phyloP scores from a whole-genome alignment of 352 stramenopile genomes.

The Pythium volutum region DNA sequence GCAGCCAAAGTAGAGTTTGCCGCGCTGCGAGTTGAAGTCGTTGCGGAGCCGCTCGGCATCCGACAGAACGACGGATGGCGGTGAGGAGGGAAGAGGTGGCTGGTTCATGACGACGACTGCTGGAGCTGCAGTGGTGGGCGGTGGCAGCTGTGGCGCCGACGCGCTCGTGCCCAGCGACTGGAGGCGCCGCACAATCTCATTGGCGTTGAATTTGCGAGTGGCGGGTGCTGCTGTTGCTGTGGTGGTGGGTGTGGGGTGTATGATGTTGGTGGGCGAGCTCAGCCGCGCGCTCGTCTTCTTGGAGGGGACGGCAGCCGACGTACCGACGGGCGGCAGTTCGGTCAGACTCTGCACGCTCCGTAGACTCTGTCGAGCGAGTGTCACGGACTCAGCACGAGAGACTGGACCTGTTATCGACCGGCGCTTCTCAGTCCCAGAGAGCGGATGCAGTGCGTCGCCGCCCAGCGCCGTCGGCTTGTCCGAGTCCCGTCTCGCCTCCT shows the following conservation, averaged over 20 bases:
- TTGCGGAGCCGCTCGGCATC: conserved; percentile 68
- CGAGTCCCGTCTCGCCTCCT: not conserved
- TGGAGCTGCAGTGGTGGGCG: not conserved
- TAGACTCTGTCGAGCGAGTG: not conserved
- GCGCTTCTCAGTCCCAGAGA: not conserved
- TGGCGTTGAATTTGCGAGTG: conserved; percentile 30
- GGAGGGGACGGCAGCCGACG: not conserved
- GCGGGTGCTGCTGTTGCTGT: not conserved
- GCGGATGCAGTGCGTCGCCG: conserved; percentile 18
- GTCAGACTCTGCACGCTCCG: conserved; percentile 6
- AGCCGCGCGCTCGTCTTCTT: conserved; percentile 1
- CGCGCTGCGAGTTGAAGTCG: conserved; percentile 65
- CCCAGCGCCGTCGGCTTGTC: not conserved
- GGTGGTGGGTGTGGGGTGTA: not conserved
- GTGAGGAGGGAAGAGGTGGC: not conserved
- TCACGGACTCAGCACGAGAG: not conserved
- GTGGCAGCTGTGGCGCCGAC: conserved; percentile 29
- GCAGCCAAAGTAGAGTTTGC: conserved; percentile 61
- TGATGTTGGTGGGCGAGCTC: not conserved
- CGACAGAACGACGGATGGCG: not conserved
- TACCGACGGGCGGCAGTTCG: conserved; percentile 46
- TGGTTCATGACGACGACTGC: not conserved
- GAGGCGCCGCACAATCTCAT: conserved; percentile 53
- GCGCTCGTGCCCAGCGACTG: conserved; percentile 46
- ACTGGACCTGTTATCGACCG: not conserved